A percentile compares a stretch with the other conserved stretches of the same genome.
Evolutionary conservation across 768 basidiomycete species (phyloP).

Genomic region (Naganishia friedmannii): DNA sequence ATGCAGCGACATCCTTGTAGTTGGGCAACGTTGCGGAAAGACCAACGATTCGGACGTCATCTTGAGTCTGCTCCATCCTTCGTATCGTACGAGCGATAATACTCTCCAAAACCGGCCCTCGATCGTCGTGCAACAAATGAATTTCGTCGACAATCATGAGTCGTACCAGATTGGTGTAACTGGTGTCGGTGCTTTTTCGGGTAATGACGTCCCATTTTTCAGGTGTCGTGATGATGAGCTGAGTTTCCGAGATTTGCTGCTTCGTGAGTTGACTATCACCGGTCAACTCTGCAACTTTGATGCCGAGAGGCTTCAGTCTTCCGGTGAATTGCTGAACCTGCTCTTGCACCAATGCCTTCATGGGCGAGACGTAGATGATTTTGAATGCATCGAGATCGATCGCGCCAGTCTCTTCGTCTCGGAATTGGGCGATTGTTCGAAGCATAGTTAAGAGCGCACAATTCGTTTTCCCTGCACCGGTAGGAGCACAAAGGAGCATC

Average conservation of each 20-base stretch:
- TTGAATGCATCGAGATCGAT: slow-evolving; percentile 91
- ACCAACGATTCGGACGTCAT: slow-evolving; percentile 90
- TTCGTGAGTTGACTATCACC: slow-evolving; percentile 98
- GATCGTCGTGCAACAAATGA: slow-evolving; percentile 93
- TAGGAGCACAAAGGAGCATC: slow-evolving; percentile 91
- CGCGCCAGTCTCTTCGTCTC: slow-evolving; percentile 72
- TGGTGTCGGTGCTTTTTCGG: slow-evolving; percentile 92
- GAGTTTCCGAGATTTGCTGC: slow-evolving; percentile 90
- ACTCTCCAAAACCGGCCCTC: slow-evolving; percentile 91
- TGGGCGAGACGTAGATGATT: slow-evolving; percentile 94
- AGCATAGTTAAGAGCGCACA: slow-evolving; percentile 94
- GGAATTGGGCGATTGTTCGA: slow-evolving; percentile 80
- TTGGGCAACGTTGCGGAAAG: slow-evolving; percentile 97
- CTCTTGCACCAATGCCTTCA: slow-evolving; percentile 99
- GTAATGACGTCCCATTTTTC: slow-evolving; percentile 99
- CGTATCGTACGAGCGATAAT: slow-evolving; percentile 85
- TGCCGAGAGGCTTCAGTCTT: slow-evolving; percentile 67
- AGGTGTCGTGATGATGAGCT: slow-evolving; percentile 96
- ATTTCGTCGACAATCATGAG: slow-evolving; percentile 98
- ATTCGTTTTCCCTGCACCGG: slow-evolving; percentile 99
- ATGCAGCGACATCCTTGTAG: slow-evolving; percentile 94
- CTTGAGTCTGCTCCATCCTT: slow-evolving; percentile 87
- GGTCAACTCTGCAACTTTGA: slow-evolving; percentile 91
- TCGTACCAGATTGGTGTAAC: slow-evolving; percentile 92
- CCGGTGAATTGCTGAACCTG: slow-evolving; percentile 92